Evolutionary conservation across 2,329 filamentous ascomycete genomes (phyloP), one percentile per base, ranked within the genome.

Genomic region (Dothistroma pini): DNA sequence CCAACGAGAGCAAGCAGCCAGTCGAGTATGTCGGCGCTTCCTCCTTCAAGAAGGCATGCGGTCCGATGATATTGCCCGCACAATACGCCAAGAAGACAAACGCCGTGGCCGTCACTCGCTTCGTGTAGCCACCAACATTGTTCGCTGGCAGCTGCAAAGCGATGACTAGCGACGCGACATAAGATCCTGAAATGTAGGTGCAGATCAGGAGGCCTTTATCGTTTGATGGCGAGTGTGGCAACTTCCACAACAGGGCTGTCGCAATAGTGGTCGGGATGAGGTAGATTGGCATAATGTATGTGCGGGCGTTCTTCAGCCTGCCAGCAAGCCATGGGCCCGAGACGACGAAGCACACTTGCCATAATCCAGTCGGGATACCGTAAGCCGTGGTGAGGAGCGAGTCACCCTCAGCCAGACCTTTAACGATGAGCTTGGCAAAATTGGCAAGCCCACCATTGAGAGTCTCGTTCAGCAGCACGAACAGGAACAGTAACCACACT

Each of bases 371-470:
- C 0, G 83, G 84, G 34, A 86, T 85, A 0, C 82, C 83, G 3
- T 83, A 75, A 0, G 79, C 79, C 0, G 81, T 83, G 0, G 83
- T 84, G 8, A 75, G 67, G 0, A 83, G 73, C 0, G 79, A 65
- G 53, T 79, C 75, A 11, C 67, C 68, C 1, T 69, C 66, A 19
- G 78, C 78, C 1, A 83, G 71, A 1, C 80, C 77, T 59, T 84
- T 83, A 68, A 84, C 78, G 57, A 85, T 84, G 22, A 83, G 75
- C 58, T 82, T 84, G 44, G 80, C 79, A 63, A 85, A 85, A 64
- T 82, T 84, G 5, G 82, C 79, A 9, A 83, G 70, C 0, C 83
- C 83, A 2, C 81, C 81, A 54, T 79, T 85, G 63, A 84, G 78
- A 1, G 76, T 72, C 65, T 85, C 82, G 59, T 85, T 85, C 19